Evolutionary conservation across 768 basidiomycete genomes (phyloP).

Genomic region (Gyrodon lividus): DNA sequence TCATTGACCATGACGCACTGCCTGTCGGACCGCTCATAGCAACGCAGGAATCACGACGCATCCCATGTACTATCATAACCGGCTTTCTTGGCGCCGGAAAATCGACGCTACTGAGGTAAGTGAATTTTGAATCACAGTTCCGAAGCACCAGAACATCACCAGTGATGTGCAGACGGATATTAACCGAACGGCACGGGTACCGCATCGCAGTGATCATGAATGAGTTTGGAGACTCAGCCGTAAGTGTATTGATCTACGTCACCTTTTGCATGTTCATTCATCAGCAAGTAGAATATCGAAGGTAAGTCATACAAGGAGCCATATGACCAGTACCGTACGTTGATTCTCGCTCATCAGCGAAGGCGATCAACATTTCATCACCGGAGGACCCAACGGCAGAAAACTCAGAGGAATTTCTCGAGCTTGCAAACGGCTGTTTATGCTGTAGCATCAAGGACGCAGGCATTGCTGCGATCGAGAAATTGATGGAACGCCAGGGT

Average conservation of each 20-base stretch:
- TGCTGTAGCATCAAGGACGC: conserved; percentile 97
- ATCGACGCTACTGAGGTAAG: conserved; percentile 81
- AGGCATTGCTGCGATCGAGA: conserved; percentile 91
- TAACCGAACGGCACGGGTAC: conserved; percentile 92
- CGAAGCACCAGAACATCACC: not conserved
- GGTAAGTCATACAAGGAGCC: conserved; percentile 42
- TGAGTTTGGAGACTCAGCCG: conserved; percentile 94
- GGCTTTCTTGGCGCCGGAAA: conserved; percentile 96
- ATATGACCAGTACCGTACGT: not conserved
- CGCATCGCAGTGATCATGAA: conserved; percentile 98
- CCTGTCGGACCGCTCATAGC: not conserved
- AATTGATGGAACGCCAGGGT: conserved; percentile 82
- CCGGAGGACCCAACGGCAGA: conserved; percentile 59
- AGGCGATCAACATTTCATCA: conserved; percentile 80
- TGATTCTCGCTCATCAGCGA: conserved; percentile 49
- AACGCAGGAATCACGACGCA: conserved; percentile 33
- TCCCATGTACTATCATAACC: conserved; percentile 92
- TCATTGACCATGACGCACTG: conserved; percentile 29
- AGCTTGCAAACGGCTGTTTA: conserved; percentile 94
- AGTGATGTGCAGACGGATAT: conserved; percentile 60
- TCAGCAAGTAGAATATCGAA: conserved; percentile 75
- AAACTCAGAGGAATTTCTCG: conserved; percentile 81
- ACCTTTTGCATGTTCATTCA: conserved; percentile 18
- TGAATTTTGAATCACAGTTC: not conserved
- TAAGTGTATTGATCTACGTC: conserved; percentile 36